Percentiles rank a stretch among this genome's conserved stretches.
These are phyloP conservation scores for Orbilia oligospora DNA, from an alignment of 2,329 filamentous ascomycete species.

Conservation along the genomic window DNA sequence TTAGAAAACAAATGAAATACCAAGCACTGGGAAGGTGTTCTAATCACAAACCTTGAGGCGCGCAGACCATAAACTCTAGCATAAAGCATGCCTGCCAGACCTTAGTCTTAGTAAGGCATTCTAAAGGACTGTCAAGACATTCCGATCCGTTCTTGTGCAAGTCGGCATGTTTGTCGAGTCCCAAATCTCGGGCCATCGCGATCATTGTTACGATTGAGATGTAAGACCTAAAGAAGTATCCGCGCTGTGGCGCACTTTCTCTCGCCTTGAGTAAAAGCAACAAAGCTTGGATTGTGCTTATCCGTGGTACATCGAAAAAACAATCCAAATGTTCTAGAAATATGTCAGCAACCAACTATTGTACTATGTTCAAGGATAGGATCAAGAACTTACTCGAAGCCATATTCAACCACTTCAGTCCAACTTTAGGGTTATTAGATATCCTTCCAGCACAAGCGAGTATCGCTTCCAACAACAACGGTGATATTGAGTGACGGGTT, in stretches of 20 bases:
- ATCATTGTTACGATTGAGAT: constrained; percentile 93
- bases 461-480: constrained; percentile 87
- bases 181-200: constrained; percentile 92
- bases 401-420: constrained; percentile 92
- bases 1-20: not conserved
- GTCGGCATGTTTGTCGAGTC: constrained; percentile 87
- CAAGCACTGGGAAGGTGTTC: not conserved
- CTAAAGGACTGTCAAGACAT: constrained; percentile 78
- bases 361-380: not conserved
- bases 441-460: constrained; percentile 90
- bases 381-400: constrained; percentile 77
- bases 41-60: constrained; percentile 80
- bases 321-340: constrained; percentile 84
- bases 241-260: constrained; percentile 90
- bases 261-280: constrained; percentile 90
- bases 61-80: constrained; percentile 92
- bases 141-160: constrained; percentile 79
- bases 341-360: constrained; percentile 33
- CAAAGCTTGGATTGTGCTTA: constrained; percentile 92
- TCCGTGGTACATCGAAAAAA: constrained; percentile 89
- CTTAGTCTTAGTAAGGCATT: constrained; percentile 86
- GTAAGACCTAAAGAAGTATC: constrained; percentile 98
- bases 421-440: constrained; percentile 85
- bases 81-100: constrained; percentile 91
- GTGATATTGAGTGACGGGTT: constrained; percentile 86